Conservation (phyloP, 139 green algal genomes). For the Auxenochlorella pyrenoidosa region DNA sequence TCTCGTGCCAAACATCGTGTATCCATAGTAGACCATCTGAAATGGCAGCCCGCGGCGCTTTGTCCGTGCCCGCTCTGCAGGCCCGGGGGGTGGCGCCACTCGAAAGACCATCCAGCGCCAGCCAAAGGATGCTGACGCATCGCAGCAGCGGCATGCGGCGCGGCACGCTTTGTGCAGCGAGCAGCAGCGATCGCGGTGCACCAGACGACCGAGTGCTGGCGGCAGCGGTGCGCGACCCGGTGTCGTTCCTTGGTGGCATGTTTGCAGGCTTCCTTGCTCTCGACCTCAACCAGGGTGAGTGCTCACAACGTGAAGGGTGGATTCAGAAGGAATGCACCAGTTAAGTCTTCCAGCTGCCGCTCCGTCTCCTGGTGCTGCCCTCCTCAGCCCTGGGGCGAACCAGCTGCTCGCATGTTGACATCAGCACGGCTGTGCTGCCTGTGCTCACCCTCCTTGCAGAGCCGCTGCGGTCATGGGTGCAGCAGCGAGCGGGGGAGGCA, state of each 20-base stretch:
- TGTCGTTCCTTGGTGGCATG: slow-evolving; percentile 33
- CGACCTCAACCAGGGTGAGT: slow-evolving; percentile 22
- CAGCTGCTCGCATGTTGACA: not conserved
- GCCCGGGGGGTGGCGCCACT: too few species aligned
- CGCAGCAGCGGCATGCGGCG: not conserved
- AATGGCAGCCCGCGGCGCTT: too few species aligned
- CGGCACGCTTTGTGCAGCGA: too few species aligned
- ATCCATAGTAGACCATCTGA: too few species aligned
- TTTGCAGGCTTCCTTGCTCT: slow-evolving; percentile 37
- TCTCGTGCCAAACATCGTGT: too few species aligned
- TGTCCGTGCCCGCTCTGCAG: too few species aligned
- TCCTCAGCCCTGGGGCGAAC: too few species aligned
- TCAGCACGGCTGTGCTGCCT: not conserved
- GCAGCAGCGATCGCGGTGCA: not conserved
- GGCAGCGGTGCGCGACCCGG: slow-evolving; percentile 2
- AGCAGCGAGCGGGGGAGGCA: slow-evolving; percentile 17
- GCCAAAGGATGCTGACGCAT: not conserved
- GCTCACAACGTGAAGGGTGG: too few species aligned
- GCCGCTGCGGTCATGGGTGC: slow-evolving; percentile 31
- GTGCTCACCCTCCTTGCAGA: not conserved
- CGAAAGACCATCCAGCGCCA: not conserved
- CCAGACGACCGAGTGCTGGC: not conserved
- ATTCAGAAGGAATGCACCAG: too few species aligned
- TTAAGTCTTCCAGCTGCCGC: too few species aligned
- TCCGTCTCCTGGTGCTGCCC: too few species aligned